Conservation (phyloP, 441 rosid genomes). For the Populus trichocarpa region DNA sequence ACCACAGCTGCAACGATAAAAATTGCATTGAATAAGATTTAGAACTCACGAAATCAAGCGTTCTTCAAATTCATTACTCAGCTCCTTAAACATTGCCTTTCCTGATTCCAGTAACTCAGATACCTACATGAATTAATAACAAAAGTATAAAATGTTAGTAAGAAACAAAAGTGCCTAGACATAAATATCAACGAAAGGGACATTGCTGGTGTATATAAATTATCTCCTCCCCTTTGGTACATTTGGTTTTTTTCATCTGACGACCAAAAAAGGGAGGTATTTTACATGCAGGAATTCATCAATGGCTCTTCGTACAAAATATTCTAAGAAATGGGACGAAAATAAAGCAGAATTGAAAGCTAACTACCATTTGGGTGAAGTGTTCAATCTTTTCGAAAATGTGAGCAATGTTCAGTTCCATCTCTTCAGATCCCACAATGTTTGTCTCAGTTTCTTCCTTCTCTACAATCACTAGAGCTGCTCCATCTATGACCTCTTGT, state of each 20-base stretch:
- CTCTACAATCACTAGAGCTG: constrained; percentile 33
- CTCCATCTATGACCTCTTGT: constrained; percentile 29
- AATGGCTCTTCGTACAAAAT: background rate
- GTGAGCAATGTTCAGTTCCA: constrained; percentile 53
- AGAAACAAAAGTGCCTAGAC: background rate
- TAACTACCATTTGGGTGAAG: constrained; percentile 63
- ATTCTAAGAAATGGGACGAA: background rate
- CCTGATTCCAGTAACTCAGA: constrained; percentile 75
- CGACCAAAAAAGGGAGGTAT: too few relatives aligned
- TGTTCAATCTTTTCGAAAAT: constrained; percentile 67
- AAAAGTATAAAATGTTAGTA: background rate
- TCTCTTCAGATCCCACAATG: constrained; percentile 61
- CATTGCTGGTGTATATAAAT: background rate
- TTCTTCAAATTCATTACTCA: constrained; percentile 73
- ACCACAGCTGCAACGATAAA: background rate
- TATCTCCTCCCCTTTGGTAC: background rate
- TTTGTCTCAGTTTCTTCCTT: constrained; percentile 50
- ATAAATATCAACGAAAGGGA: background rate
- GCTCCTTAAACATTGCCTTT: constrained; percentile 67
- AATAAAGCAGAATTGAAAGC: background rate
- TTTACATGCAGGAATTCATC: too few relatives aligned
- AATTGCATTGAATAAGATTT: background rate
- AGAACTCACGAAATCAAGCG: constrained; percentile 55
- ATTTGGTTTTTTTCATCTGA: too few relatives aligned
- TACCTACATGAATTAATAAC: constrained; percentile 37